Evolutionary conservation across 441 rosid genomes (phyloP), one percentile per base, ranked within the genome.

Genomic region (Pelargonium myrrhifolium): DNA sequence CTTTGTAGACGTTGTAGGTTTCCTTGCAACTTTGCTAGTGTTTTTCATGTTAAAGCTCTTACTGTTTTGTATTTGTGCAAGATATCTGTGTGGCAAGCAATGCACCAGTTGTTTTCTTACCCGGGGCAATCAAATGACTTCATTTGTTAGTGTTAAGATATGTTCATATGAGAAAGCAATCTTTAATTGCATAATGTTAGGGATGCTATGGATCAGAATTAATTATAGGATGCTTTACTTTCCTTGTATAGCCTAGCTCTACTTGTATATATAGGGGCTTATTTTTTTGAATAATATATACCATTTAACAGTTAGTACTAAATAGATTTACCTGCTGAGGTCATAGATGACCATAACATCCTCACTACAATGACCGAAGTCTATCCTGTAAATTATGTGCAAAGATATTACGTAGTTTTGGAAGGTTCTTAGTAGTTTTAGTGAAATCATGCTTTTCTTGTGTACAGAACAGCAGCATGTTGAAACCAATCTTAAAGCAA

Each of bases 391-490:
- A 24, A 60, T 26, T 26, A 12, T 17, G 1, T 24, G 39, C 4
- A 26, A 60, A 60, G 39, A 60, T 60, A 14, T 26, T 35, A 60
- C 12, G 14, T 26, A 26, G 20, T 26, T 26, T 26, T 60, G 18
- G 14, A 14, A 12, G 64, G 39, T 28, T 61, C 64, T 28, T 42
- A n/a, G 26, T 59, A 4, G 26, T 59, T 4, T 22, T 39, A 22
- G 49, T 68, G 28, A 53, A 65, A 43, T 17, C 72, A n/a, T 17
- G 14, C 35, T 68, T 78, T 71, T 17, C 20, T 28, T 35, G 43
- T 74, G 28, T 73, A 20, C 96, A 95, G 99, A 86, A 72, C 92
- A 92, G 68, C 85, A 86, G 79, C 93, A 90, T 71, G 82, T 86
- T 71, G 89, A 90, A 81, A 89, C 98, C 69, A 90, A 85, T 73